Conservation (phyloP, 495 filamentous ascomycete genomes). For the Hypoxylon subgilvum region DNA sequence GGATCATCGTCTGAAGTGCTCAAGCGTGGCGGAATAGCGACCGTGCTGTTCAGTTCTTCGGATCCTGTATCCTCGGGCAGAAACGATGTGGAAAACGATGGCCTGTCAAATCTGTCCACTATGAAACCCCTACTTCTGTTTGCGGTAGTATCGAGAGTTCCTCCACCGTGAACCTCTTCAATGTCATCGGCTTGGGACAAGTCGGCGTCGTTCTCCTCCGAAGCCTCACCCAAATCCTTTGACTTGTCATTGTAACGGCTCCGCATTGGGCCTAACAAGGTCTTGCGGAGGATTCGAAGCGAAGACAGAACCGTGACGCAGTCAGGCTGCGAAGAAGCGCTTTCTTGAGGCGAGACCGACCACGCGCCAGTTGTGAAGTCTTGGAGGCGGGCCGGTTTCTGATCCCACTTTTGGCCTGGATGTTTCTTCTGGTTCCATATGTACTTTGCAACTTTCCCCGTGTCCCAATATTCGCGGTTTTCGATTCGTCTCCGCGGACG, state of each 20-base stretch:
- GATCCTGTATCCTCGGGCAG: conserved; percentile 14
- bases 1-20: conserved; percentile 5
- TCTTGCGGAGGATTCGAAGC: conserved; percentile 14
- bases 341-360: conserved; percentile 26
- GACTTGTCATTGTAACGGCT: neutral
- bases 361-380: conserved; percentile 36
- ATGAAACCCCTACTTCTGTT: neutral
- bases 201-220: neutral
- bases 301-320: conserved; percentile 33
- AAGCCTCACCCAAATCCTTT: neutral
- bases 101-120: conserved; percentile 18
- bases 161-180: neutral
- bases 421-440: conserved; percentile 40
- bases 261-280: conserved; percentile 1
- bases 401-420: conserved; percentile 31
- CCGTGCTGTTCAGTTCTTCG: conserved; percentile 24
- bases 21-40: neutral
- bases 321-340: neutral
- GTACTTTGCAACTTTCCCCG: conserved; percentile 37
- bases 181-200: neutral
- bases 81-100: conserved; percentile 24
- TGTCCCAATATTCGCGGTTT: conserved; percentile 36
- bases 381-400: conserved; percentile 29
- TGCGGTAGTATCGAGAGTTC: neutral
- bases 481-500: conserved; percentile 32